Evolutionary conservation across 2,329 filamentous ascomycete species (phyloP), one percentile per base, ranked within the genome.

Genomic region (Pyrenophora teres): DNA sequence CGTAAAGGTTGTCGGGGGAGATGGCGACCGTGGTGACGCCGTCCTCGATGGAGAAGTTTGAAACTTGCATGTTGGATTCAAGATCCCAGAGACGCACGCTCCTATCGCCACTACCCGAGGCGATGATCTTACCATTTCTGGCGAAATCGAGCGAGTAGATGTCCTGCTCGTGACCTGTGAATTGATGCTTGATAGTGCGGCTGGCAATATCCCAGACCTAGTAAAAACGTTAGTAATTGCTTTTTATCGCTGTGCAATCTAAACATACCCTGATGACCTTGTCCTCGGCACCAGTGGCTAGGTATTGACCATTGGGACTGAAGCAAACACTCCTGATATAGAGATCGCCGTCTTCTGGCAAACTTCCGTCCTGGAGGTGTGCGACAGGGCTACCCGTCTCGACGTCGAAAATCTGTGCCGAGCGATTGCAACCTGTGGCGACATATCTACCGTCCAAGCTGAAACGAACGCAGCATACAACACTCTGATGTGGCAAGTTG

Each of bases 291-390:
- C 94, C 94, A 13, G 94, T 99, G 4, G 94, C 94, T 30, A 99
- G 83, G 66, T 91, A 96, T 69, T 89, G 88, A 55, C 94, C 93
- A 73, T 97, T 92, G 10, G 94, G 94, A 71, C 93, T 97, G 81
- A 99, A 99, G 81, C 94, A 99, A 47, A 99, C 94, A 68, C 93
- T 97, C 65, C 94, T 83, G 65, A 99, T 99, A 75, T 97, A 99
- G 27, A 99, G 81, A 76, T 99, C 94, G 23, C 93, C 92, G 47
- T 89, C 87, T 64, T 92, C 87, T 62, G 95, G 91, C 39, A 92
- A 90, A 39, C 83, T 88, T 64, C 93, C 89, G 66, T 99, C 94
- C 74, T 96, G 91, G 30, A 97, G 80, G 52, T 94, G 88, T 62
- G 90, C 94, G 46, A 97, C 86, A 73, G 93, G 94, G 63, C 90